Conservation (phyloP, 2,329 filamentous ascomycete species). For the Pyrenophora graminea region DNA sequence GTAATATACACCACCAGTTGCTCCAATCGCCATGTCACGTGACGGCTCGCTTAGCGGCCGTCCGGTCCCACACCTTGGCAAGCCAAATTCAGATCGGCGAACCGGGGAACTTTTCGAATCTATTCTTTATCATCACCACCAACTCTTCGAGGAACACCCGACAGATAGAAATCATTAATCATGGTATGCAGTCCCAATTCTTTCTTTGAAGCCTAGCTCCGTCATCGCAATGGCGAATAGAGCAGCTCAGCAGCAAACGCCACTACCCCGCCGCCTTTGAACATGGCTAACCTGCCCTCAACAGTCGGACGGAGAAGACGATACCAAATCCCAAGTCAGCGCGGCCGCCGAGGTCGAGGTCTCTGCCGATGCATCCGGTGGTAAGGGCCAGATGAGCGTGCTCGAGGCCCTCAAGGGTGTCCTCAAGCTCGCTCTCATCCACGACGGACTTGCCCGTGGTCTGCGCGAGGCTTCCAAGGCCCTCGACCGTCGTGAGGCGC, state of each 20-base stretch:
- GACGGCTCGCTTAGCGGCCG: conserved; percentile 1
- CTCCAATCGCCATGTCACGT: background rate
- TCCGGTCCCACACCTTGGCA: conserved; percentile 10
- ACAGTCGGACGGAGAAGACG: conserved; percentile 99
- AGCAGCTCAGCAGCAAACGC: background rate
- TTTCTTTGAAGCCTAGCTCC: background rate
- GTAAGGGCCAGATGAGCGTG: conserved; percentile 92
- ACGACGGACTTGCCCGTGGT: conserved; percentile 98
- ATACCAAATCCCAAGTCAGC: conserved; percentile 77
- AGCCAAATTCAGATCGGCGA: conserved; percentile 20
- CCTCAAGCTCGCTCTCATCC: conserved; percentile 97
- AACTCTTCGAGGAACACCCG: conserved; percentile 53
- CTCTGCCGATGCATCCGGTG: conserved; percentile 78
- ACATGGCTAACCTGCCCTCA: conserved; percentile 21
- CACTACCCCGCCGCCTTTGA: conserved; percentile 8
- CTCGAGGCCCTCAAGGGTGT: conserved; percentile 99
- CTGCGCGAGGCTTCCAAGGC: conserved; percentile 98
- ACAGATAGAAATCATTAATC: conserved; percentile 46
- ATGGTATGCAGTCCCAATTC: conserved; percentile 40
- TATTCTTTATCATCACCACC: conserved; percentile 25
- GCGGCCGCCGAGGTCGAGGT: conserved; percentile 95
- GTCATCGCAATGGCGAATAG: background rate
- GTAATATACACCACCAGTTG: too few species aligned
- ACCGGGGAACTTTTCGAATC: conserved; percentile 22
- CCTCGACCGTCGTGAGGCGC: conserved; percentile 95